These are phyloP conservation scores for Ajuga chamaepitys DNA, from an alignment of 257 asterid species.

Conservation along the genomic window DNA sequence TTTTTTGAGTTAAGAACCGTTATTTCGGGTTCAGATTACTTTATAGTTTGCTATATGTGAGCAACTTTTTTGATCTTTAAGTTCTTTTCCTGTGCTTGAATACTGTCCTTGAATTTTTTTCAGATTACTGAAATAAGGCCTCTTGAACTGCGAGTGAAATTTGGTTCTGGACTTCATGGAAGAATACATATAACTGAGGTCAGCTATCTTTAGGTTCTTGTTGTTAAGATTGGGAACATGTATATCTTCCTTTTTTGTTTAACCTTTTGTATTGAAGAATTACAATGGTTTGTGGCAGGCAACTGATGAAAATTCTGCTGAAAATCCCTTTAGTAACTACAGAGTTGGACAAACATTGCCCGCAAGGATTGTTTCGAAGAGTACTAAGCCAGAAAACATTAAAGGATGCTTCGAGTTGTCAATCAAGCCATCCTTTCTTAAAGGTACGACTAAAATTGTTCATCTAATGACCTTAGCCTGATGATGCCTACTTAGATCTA, in stretches of 20 bases:
- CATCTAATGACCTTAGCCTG: background rate
- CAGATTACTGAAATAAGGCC: conserved; percentile 90
- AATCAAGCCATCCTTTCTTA: conserved; percentile 59
- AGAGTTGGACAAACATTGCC: conserved; percentile 67
- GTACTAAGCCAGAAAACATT: conserved; percentile 30
- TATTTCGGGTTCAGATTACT: conserved; percentile 6
- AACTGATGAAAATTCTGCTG: conserved; percentile 54
- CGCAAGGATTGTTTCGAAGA: conserved; percentile 71
- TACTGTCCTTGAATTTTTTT: conserved; percentile 16
- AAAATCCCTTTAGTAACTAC: conserved; percentile 51
- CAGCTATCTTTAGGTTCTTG: conserved; percentile 7
- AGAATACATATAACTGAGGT: conserved; percentile 95
- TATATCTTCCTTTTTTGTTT: background rate
- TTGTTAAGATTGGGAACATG: background rate
- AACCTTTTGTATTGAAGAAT: background rate
- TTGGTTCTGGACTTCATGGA: conserved; percentile 80
- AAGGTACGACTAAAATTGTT: conserved; percentile 37
- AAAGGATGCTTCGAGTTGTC: conserved; percentile 63
- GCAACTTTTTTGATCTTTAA: background rate
- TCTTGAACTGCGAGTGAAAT: conserved; percentile 76
- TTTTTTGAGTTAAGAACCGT: conserved; percentile 5
- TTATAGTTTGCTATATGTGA: background rate
- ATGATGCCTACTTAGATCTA: background rate
- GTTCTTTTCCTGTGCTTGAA: conserved; percentile 7
- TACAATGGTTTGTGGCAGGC: conserved; percentile 34